phyloP scores from a whole-genome alignment of 1,139 yeast genomes.

The Pneumocystis oryctolagi region DNA sequence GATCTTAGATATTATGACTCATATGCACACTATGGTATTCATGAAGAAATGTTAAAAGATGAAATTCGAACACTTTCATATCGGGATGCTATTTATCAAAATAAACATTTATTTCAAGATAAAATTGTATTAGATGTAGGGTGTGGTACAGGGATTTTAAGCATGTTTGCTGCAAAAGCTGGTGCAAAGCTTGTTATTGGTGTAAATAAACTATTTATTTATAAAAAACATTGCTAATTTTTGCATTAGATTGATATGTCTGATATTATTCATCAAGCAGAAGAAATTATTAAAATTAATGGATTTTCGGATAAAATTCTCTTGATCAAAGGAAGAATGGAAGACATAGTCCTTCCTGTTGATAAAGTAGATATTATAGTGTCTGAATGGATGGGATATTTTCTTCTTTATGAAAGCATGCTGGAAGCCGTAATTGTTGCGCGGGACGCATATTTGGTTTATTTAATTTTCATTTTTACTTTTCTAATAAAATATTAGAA shows the following conservation, averaged over 20 bases:
- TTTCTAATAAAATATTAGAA: not conserved
- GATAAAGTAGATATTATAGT: constrained; percentile 79
- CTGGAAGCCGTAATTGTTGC: constrained; percentile 90
- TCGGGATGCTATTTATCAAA: constrained; percentile 83
- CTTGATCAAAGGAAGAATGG: constrained; percentile 80
- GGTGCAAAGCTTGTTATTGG: constrained; percentile 43
- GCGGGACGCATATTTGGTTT: constrained; percentile 71
- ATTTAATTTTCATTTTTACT: constrained; percentile 14
- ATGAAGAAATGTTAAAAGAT: constrained; percentile 97
- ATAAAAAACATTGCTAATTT: not conserved
- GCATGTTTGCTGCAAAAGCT: constrained; percentile 47
- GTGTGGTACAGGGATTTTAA: constrained; percentile 46
- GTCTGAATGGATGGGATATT: constrained; percentile 99
- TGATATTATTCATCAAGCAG: constrained; percentile 86
- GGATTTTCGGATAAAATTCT: constrained; percentile 83
- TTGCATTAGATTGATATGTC: constrained; percentile 53
- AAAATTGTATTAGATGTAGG: constrained; percentile 91
- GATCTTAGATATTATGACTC: not conserved
- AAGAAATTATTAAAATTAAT: constrained; percentile 65
- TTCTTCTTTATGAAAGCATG: constrained; percentile 91
- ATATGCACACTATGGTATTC: constrained; percentile 43
- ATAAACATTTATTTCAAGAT: constrained; percentile 76
- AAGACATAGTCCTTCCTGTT: constrained; percentile 74
- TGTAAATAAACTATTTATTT: constrained; percentile 9
- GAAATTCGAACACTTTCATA: constrained; percentile 83